Conservation (phyloP, 2,329 filamentous ascomycete genomes). For the Apiospora aurea region DNA sequence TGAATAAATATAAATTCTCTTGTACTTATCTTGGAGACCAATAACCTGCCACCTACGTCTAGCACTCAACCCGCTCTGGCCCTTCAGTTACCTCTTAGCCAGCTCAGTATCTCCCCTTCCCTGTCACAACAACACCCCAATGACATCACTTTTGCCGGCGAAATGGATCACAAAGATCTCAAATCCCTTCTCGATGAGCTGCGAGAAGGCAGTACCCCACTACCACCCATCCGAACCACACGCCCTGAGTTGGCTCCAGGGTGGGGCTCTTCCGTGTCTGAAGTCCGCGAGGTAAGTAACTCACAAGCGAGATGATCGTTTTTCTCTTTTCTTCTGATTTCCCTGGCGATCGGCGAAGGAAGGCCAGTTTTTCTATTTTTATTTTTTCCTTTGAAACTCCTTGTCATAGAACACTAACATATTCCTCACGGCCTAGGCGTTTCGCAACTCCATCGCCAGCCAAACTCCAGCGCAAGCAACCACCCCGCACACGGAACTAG, state of each 20-base stretch:
- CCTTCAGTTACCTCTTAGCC: too few relatives aligned
- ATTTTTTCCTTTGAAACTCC: too few relatives aligned
- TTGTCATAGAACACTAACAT: neutral
- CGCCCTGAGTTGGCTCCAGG: neutral
- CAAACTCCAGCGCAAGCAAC: neutral
- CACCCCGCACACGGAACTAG: neutral
- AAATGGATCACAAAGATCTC: neutral
- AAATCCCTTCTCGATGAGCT: neutral
- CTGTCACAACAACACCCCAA: neutral
- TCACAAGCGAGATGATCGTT: neutral
- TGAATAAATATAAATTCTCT: too few relatives aligned
- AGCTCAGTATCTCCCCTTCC: neutral
- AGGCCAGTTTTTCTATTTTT: too few relatives aligned
- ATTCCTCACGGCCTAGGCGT: neutral
- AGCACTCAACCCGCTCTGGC: too few relatives aligned
- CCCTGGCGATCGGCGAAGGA: neutral
- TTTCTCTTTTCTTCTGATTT: neutral
- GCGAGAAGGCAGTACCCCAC: neutral
- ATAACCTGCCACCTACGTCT: too few relatives aligned
- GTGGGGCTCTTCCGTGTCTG: neutral
- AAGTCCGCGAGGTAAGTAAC: neutral
- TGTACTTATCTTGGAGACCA: too few relatives aligned
- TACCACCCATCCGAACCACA: neutral
- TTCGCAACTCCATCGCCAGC: neutral
- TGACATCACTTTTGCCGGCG: neutral